Percentiles rank a stretch among this genome's conserved stretches.
phyloP scores from a whole-genome alignment of 306 rosid species.

The Begonia masoniana region DNA sequence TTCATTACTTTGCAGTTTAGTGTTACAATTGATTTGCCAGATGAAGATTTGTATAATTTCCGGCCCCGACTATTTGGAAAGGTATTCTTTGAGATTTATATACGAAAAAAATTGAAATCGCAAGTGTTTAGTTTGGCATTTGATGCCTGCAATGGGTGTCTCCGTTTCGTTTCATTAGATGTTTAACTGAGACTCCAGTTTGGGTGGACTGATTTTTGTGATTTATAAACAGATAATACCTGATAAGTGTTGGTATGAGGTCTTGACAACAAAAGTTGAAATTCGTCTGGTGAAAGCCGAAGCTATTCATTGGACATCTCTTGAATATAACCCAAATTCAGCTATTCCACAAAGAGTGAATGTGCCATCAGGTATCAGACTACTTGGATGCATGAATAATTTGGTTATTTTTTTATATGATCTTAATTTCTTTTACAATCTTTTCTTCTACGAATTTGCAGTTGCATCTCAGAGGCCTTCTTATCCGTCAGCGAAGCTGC shows the following conservation, averaged over 20 bases:
- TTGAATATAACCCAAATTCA: constrained; percentile 7
- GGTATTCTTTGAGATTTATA: neutral
- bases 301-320: constrained; percentile 10
- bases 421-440: too few species aligned
- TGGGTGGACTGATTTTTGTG: neutral
- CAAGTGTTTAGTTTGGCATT: too few species aligned
- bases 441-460: neutral
- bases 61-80: constrained; percentile 14
- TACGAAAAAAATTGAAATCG: too few species aligned
- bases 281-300: constrained; percentile 7
- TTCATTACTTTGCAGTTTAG: constrained; percentile 4
- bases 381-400: neutral
- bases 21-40: constrained; percentile 7
- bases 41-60: constrained; percentile 6
- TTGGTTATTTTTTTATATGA: neutral
- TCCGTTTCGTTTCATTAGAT: too few species aligned
- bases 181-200: too few species aligned
- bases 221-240: constrained; percentile 3
- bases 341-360: neutral
- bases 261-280: constrained; percentile 11
- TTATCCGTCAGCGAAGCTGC: constrained; percentile 5
- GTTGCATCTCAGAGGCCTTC: constrained; percentile 1
- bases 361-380: constrained; percentile 4
- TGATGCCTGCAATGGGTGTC: too few species aligned
- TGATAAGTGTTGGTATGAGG: constrained; percentile 9